Percentiles rank a stretch among this genome's conserved stretches.
These are phyloP conservation scores for Zygosaccharomyces pseudobailii DNA, from an alignment of 1,139 yeast species.

Conservation along the genomic window DNA sequence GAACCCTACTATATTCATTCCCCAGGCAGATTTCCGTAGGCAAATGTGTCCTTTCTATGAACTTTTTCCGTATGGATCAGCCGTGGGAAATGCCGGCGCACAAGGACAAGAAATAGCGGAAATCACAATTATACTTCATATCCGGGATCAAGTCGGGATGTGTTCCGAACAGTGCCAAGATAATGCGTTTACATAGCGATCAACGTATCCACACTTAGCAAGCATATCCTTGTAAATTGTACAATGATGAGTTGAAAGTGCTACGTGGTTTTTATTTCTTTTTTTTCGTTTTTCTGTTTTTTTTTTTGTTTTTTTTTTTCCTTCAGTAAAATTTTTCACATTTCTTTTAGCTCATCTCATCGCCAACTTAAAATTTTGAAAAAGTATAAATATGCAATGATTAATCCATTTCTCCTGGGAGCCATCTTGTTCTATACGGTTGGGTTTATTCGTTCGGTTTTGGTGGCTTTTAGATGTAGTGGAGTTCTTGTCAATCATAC, in stretches of 20 bases:
- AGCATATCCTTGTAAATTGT: too few relatives aligned
- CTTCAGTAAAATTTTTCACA: conserved; percentile 13
- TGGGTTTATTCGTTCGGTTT: conserved; percentile 8
- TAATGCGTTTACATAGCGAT: too few relatives aligned
- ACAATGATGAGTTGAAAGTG: too few relatives aligned
- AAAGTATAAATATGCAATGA: conserved; percentile 14
- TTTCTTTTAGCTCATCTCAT: conserved; percentile 14
- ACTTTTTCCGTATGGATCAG: background rate
- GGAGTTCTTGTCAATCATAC: conserved; percentile 7
- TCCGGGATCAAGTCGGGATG: background rate
- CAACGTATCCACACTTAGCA: too few relatives aligned
- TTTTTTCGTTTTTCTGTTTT: background rate
- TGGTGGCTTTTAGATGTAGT: conserved; percentile 14
- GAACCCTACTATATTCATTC: background rate
- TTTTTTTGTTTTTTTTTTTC: background rate
- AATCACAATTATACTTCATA: background rate
- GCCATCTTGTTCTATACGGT: conserved; percentile 1
- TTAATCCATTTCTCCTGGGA: conserved; percentile 3
- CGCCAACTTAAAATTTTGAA: conserved; percentile 5
- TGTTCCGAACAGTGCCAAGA: background rate
- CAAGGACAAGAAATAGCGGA: background rate
- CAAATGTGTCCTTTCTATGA: background rate
- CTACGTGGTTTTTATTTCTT: background rate
- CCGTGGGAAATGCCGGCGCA: background rate
- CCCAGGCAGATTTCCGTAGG: background rate